A percentile compares a stretch with the other conserved stretches of the same genome.
Evolutionary conservation across 352 stramenopile genomes (phyloP).

Genomic region (Discostella stelligera): DNA sequence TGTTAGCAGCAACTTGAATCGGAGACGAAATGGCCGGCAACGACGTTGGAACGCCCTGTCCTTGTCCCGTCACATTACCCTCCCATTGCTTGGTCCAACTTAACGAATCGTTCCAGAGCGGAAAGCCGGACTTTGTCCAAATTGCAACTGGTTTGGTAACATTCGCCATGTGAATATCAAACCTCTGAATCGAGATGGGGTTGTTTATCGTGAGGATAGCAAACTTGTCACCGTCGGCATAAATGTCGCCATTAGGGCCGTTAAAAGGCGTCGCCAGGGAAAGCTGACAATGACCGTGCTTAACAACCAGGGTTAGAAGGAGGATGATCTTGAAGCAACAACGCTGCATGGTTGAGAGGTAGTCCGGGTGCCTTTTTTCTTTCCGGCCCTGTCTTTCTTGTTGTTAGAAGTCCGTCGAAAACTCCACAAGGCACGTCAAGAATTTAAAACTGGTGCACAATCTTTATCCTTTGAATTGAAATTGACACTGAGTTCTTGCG

Average conservation of each 20-base stretch:
- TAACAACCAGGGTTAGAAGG: conserved; percentile 3
- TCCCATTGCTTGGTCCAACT: conserved; percentile 1
- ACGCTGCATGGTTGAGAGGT: neutral
- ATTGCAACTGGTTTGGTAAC: conserved; percentile 3
- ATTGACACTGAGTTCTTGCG: no score
- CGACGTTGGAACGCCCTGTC: conserved; percentile 3
- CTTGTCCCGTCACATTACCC: neutral
- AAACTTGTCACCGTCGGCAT: conserved; percentile 8
- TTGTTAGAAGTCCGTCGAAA: neutral
- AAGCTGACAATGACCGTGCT: neutral
- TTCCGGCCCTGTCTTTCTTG: neutral
- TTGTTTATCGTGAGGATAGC: neutral
- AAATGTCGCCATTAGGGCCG: neutral
- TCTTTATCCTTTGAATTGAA: no score
- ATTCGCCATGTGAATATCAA: conserved; percentile 10
- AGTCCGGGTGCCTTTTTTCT: neutral
- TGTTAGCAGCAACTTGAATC: neutral
- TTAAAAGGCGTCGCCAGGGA: conserved; percentile 2
- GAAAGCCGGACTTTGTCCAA: conserved; percentile 5
- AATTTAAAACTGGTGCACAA: no score
- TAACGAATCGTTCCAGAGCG: neutral
- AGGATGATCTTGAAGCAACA: neutral
- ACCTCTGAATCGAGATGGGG: neutral
- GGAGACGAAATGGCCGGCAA: neutral
- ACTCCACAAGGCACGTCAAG: no score